These are phyloP conservation scores for Geotrichum aggregatum DNA, from an alignment of 1,139 yeast genomes.

Conservation along the genomic window DNA sequence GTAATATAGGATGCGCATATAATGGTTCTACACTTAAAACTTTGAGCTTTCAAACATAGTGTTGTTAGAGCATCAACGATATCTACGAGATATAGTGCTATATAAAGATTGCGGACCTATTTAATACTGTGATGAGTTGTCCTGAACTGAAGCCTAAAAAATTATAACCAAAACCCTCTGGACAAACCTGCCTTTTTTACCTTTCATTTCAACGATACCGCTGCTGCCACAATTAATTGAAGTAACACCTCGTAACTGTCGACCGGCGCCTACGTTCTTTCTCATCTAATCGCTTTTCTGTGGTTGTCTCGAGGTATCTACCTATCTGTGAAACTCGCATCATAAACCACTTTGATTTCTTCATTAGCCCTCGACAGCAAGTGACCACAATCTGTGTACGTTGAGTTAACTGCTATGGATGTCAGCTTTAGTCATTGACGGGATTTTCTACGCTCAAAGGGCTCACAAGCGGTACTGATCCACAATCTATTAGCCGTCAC, in stretches of 20 bases:
- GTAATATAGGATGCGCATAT: too few relatives aligned
- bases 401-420: too few relatives aligned
- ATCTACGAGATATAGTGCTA: background rate
- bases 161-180: background rate
- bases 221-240: background rate
- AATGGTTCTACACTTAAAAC: too few relatives aligned
- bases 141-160: conserved; percentile 4
- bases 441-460: too few relatives aligned
- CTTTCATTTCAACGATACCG: background rate
- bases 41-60: background rate
- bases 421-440: too few relatives aligned
- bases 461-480: too few relatives aligned
- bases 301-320: background rate
- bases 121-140: conserved; percentile 8
- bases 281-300: background rate
- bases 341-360: too few relatives aligned
- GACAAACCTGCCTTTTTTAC: background rate
- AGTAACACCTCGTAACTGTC: background rate
- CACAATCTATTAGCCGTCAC: too few relatives aligned
- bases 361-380: too few relatives aligned
- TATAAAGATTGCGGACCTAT: background rate
- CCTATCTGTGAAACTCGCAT: background rate
- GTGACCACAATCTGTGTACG: too few relatives aligned
- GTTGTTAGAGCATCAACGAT: background rate
- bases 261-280: background rate